Evolutionary conservation across 345 rosid genomes (phyloP).

Genomic region (Salix arbutifolia): DNA sequence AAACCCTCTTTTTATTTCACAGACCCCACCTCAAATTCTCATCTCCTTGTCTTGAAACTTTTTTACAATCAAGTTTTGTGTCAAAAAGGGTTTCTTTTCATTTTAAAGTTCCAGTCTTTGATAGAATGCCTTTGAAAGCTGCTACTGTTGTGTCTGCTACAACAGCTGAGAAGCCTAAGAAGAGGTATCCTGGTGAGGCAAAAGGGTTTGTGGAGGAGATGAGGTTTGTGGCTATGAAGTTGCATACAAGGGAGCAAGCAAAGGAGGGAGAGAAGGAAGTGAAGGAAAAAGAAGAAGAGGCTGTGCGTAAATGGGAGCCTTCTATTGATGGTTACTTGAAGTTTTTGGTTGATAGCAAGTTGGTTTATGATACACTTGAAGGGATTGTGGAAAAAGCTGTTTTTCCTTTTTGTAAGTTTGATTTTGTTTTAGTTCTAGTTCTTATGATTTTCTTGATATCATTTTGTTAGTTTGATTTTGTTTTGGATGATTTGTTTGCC

Average conservation of each 20-base stretch:
- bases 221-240: slow-evolving; percentile 95
- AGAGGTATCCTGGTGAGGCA: slow-evolving; percentile 79
- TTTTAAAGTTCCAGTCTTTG: neutral
- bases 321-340: slow-evolving; percentile 73
- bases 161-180: slow-evolving; percentile 64
- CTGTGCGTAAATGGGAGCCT: slow-evolving; percentile 73
- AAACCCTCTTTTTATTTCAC: slow-evolving; percentile 38
- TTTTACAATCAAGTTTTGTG: slow-evolving; percentile 31
- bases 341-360: slow-evolving; percentile 84
- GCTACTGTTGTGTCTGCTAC: slow-evolving; percentile 42
- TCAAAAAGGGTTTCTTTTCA: slow-evolving; percentile 16
- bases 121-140: slow-evolving; percentile 40
- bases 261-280: slow-evolving; percentile 84
- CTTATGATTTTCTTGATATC: neutral
- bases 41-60: neutral
- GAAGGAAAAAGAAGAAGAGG: slow-evolving; percentile 60
- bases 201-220: slow-evolving; percentile 99
- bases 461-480: neutral
- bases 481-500: neutral
- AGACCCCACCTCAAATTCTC: slow-evolving; percentile 32
- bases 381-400: slow-evolving; percentile 53
- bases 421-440: neutral
- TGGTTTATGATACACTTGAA: slow-evolving; percentile 91
- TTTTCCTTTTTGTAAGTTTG: slow-evolving; percentile 67
- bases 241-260: slow-evolving; percentile 83